Evolutionary conservation across 2,329 filamentous ascomycete species (phyloP).

Genomic region (Ophiocordyceps camponoti-saundersi): DNA sequence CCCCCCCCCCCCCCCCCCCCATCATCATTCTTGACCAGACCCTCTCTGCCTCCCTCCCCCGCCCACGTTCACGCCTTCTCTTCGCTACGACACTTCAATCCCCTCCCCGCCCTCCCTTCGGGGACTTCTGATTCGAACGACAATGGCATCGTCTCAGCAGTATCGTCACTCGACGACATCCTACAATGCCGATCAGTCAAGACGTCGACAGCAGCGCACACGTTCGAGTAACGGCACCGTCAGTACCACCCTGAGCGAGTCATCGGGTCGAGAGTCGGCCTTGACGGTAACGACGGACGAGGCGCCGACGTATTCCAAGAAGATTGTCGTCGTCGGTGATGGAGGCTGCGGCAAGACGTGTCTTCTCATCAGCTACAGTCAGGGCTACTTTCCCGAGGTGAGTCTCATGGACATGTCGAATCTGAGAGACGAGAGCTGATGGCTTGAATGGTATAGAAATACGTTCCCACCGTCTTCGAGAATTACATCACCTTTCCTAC

Average conservation of each 20-base stretch:
- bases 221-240: slow-evolving; percentile 80
- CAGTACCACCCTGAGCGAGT: slow-evolving; percentile 66
- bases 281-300: slow-evolving; percentile 68
- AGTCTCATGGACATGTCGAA: too few species aligned
- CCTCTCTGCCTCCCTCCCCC: slow-evolving; percentile 1
- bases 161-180: slow-evolving; percentile 32
- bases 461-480: slow-evolving; percentile 96
- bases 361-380: slow-evolving; percentile 93
- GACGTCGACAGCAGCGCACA: slow-evolving; percentile 30
- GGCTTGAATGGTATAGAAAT: slow-evolving; percentile 56
- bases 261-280: slow-evolving; percentile 59
- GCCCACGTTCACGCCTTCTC: not conserved
- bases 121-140: not conserved
- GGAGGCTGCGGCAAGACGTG: slow-evolving; percentile 98
- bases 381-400: slow-evolving; percentile 98
- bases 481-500: slow-evolving; percentile 98
- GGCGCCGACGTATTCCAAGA: slow-evolving; percentile 89
- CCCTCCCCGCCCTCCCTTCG: not conserved
- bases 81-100: not conserved
- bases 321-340: slow-evolving; percentile 96
- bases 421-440: too few species aligned
- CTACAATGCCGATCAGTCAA: slow-evolving; percentile 22
- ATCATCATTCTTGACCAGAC: not conserved
- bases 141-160: slow-evolving; percentile 25
- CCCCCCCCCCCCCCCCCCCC: not conserved